phyloP scores from a whole-genome alignment of 306 rosid genomes.

The Acacia confusa region DNA sequence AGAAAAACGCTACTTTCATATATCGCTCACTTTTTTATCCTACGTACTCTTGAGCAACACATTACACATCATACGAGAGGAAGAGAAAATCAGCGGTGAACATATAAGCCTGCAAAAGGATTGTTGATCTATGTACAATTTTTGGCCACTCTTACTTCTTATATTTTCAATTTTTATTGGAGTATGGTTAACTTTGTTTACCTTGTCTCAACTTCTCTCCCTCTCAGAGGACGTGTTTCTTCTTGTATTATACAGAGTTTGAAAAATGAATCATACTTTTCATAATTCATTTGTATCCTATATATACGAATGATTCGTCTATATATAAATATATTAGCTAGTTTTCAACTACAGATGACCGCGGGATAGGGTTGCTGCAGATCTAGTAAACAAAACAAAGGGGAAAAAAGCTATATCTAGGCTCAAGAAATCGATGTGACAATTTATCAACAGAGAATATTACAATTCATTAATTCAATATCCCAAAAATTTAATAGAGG shows the following conservation, averaged over 20 bases:
- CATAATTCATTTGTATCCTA: background rate
- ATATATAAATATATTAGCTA: background rate
- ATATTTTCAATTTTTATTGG: no score
- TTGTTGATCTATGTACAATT: no score
- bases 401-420: background rate
- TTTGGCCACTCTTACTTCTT: no score
- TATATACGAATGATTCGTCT: background rate
- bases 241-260: background rate
- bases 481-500: background rate
- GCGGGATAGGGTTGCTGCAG: background rate
- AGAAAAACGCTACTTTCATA: background rate
- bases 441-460: background rate
- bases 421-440: conserved; percentile 8
- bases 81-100: no score
- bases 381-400: background rate
- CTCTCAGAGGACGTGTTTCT: no score
- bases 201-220: no score
- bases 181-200: no score
- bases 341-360: background rate
- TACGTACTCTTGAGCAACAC: no score
- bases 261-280: background rate
- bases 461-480: background rate
- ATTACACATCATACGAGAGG: no score
- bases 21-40: no score
- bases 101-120: no score